These are phyloP conservation scores for Parsonsia alboflavescens DNA, from an alignment of 257 asterid genomes.

Conservation along the genomic window DNA sequence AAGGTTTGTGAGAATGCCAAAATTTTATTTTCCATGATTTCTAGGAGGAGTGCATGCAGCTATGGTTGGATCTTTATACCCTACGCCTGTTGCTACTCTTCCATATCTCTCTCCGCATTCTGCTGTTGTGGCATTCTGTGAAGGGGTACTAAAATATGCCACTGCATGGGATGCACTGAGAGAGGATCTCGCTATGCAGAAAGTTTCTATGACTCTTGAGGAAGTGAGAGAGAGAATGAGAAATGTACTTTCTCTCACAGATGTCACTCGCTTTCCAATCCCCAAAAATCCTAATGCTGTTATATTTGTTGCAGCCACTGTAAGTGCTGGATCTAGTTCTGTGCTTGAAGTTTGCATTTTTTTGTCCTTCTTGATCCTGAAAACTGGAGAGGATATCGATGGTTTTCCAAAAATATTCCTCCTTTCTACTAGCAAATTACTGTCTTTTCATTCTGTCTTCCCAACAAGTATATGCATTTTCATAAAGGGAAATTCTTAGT, in stretches of 20 bases:
- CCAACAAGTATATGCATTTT: not conserved
- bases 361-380: not conserved
- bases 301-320: slow-evolving; percentile 89
- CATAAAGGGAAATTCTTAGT: not conserved
- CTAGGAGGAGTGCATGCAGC: slow-evolving; percentile 99
- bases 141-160: slow-evolving; percentile 82
- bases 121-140: slow-evolving; percentile 95
- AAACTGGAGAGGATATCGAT: not conserved
- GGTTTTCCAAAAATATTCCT: not conserved
- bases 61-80: slow-evolving; percentile 95
- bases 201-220: slow-evolving; percentile 55
- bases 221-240: slow-evolving; percentile 89
- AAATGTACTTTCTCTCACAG: slow-evolving; percentile 80
- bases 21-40: slow-evolving; percentile 17
- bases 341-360: not conserved
- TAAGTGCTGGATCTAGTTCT: slow-evolving; percentile 31
- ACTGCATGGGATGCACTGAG: slow-evolving; percentile 97
- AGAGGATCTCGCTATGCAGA: slow-evolving; percentile 56
- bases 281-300: slow-evolving; percentile 84
- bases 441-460: not conserved
- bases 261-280: slow-evolving; percentile 86
- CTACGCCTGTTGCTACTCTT: slow-evolving; percentile 82
- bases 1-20: not conserved
- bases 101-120: slow-evolving; percentile 98
- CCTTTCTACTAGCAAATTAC: not conserved